Evolutionary conservation across 805 yeast species (phyloP), one percentile per base, ranked within the genome.

Genomic region (Kodamaea hsintzibuensis): DNA sequence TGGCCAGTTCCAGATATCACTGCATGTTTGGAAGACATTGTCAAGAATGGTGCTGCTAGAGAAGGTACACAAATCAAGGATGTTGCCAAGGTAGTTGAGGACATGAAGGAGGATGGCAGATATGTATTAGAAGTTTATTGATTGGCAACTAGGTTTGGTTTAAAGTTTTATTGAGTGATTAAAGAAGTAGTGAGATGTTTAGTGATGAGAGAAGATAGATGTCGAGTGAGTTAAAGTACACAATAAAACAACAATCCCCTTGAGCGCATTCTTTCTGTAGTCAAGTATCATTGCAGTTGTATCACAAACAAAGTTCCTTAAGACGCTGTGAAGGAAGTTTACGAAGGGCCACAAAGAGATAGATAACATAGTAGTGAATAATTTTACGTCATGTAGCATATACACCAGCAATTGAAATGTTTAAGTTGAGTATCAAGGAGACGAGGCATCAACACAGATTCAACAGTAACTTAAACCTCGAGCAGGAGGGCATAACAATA

Each of bases 1-100:
- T 93, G 98, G 98, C 98, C 98, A 35, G 98, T 93, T 66, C 97
- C 98, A 9, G 97, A 92, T 70, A 89, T 93, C 63, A 89, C 97
- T 51, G 88, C 86, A 44, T 96, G 97, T 63, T 77, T 93, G 61
- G 88, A 88, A 65, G 96, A 90, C 59, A 88, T 93, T 62, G 80
- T 91, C 50, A 71, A 72, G 19, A 80, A 81, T 46, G 96, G 89
- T 59, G 96, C 96, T 22, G 77, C 75, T 50, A 77, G 76, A 59
- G 80, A 77, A 52, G 96, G 95, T 53, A 65, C 61, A 51, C 81
- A 78, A 50, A 79, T 81, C 62, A 77, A 89, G 54, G 96, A 92
- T 62, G 80, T 86, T 60, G 84, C 85, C 47, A 84, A 85, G 65
- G 91, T 84, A 49, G 91, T 93, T 65, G 98, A 93, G 73, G 96